These are phyloP conservation scores for Ceratocystis ficicola DNA, from an alignment of 2,329 filamentous ascomycete species.

Conservation along the genomic window DNA sequence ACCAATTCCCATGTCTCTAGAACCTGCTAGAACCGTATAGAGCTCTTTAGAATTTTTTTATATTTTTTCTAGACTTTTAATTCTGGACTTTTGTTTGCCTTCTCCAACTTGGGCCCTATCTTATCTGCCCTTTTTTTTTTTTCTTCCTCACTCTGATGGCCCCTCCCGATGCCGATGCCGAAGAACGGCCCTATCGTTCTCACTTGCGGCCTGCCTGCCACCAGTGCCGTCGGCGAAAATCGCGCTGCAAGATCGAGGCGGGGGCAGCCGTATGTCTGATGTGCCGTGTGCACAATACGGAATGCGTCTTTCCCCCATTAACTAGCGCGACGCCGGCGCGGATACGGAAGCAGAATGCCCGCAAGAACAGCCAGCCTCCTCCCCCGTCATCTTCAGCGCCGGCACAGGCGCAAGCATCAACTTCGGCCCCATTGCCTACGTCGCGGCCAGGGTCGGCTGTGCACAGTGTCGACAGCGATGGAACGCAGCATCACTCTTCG, in stretches of 20 bases:
- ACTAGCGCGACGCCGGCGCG: slow-evolving; percentile 24
- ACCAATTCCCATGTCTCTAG: background rate
- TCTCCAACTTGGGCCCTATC: background rate
- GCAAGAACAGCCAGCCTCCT: slow-evolving; percentile 11
- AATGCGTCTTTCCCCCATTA: slow-evolving; percentile 40
- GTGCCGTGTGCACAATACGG: slow-evolving; percentile 46
- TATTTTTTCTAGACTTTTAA: background rate
- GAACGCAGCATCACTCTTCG: background rate
- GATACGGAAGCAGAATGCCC: slow-evolving; percentile 18
- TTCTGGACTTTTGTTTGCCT: background rate
- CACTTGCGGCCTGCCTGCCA: slow-evolving; percentile 50
- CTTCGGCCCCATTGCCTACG: background rate
- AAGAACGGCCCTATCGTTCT: slow-evolving; percentile 44
- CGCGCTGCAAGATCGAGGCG: slow-evolving; percentile 47
- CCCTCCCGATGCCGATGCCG: slow-evolving; percentile 8
- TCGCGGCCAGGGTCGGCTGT: background rate
- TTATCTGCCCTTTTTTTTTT: background rate
- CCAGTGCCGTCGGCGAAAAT: slow-evolving; percentile 48
- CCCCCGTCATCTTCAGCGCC: background rate
- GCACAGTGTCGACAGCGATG: too few species aligned
- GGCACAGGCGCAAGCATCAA: background rate
- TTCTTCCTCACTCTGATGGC: background rate
- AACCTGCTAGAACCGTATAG: background rate
- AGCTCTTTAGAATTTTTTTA: background rate
- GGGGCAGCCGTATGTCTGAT: slow-evolving; percentile 42